These are phyloP conservation scores for Crassisporium funariophilum DNA, from an alignment of 768 basidiomycete species.

Conservation along the genomic window DNA sequence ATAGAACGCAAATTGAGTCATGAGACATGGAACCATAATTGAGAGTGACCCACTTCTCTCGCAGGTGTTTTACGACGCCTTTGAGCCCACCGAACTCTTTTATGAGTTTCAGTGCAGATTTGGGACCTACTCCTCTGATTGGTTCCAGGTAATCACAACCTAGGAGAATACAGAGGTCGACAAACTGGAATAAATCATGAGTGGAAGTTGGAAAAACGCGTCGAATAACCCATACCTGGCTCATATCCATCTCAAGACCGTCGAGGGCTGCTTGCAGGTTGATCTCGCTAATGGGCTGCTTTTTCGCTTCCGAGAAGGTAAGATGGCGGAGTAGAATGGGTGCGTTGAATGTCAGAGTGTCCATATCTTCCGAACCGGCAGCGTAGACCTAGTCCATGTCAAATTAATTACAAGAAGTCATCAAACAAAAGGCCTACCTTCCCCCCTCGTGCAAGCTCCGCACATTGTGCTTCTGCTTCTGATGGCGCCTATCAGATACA, in stretches of 20 bases:
- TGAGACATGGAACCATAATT: not conserved
- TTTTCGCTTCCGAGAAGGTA: conserved; percentile 97
- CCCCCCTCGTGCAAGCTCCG: conserved; percentile 94
- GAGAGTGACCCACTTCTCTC: conserved; percentile 61
- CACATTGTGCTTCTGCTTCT: conserved; percentile 98
- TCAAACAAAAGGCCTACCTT: conserved; percentile 52
- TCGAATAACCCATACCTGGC: conserved; percentile 53
- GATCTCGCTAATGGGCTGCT: conserved; percentile 94
- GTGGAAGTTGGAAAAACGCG: not conserved
- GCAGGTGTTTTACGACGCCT: conserved; percentile 74
- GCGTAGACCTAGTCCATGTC: conserved; percentile 86
- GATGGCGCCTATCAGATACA: conserved; percentile 76
- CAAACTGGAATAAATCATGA: conserved; percentile 63
- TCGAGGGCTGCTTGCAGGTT: conserved; percentile 79
- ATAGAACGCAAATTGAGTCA: not conserved
- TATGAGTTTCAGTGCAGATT: conserved; percentile 91
- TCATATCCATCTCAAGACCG: conserved; percentile 92
- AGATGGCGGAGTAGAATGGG: conserved; percentile 94
- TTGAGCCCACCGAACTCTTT: conserved; percentile 77
- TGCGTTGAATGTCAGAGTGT: conserved; percentile 93
- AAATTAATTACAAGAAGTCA: not conserved
- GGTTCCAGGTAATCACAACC: conserved; percentile 99
- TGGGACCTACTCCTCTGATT: conserved; percentile 96
- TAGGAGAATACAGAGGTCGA: conserved; percentile 93
- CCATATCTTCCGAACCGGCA: conserved; percentile 99